Conservation (phyloP, 169 alveolate species). For the Cryptosporidium sp. region DNA sequence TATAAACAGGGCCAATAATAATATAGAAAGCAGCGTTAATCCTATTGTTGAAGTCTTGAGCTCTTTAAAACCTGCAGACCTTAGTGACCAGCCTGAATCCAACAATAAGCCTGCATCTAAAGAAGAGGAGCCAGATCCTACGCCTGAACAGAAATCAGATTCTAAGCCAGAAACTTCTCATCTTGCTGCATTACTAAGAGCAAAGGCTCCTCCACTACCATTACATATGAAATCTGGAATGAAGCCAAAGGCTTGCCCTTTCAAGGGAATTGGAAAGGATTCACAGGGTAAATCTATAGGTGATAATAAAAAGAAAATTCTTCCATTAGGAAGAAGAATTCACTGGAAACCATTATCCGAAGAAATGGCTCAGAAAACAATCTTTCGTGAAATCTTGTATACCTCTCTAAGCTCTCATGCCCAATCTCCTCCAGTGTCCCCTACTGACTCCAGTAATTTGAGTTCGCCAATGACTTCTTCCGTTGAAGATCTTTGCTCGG, state of each 20-base stretch:
- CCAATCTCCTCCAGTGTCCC: constrained; percentile 62
- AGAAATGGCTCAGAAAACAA: constrained; percentile 76
- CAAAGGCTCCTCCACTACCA: constrained; percentile 73
- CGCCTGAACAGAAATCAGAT: not conserved
- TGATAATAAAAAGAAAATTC: constrained; percentile 32
- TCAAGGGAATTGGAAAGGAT: constrained; percentile 20
- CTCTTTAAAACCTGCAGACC: not conserved
- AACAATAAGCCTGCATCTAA: not conserved
- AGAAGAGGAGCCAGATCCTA: not conserved
- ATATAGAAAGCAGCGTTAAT: not conserved
- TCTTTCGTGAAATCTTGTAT: constrained; percentile 76
- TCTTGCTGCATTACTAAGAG: constrained; percentile 18
- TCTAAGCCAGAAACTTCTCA: constrained; percentile 25
- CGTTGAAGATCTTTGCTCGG: not conserved
- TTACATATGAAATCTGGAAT: constrained; percentile 39
- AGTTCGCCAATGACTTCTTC: not conserved
- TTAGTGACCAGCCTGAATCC: not conserved
- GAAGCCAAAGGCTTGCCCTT: constrained; percentile 16
- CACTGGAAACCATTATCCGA: constrained; percentile 79
- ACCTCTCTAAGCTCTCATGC: constrained; percentile 23
- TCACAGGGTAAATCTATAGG: not conserved
- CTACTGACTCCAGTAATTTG: not conserved
- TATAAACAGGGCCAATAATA: not conserved
- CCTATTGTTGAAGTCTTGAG: not conserved
- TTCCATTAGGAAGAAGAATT: constrained; percentile 77